Evolutionary conservation across 495 filamentous ascomycete species (phyloP), one percentile per base, ranked within the genome.

Genomic region (Haplographium delicatum): DNA sequence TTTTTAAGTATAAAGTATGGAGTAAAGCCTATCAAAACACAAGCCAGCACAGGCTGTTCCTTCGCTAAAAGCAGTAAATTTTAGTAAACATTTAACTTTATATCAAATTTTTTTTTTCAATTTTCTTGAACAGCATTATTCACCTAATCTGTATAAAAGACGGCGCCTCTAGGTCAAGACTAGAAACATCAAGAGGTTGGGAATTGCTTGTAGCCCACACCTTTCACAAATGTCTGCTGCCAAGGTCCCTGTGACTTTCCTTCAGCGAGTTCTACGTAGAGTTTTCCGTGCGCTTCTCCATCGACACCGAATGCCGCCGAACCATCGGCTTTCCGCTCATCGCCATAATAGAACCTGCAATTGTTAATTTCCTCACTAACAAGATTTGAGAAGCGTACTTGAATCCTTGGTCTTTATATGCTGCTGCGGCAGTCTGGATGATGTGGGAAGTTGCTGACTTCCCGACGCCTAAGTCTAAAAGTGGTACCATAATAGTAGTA

Each of bases 141-240:
- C n/a, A n/a, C n/a, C n/a, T n/a, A n/a, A n/a, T n/a, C n/a, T n/a
- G n/a, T n/a, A n/a, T n/a, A n/a, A n/a, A n/a, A n/a, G n/a, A n/a
- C n/a, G n/a, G n/a, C n/a, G n/a, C n/a, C n/a, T n/a, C n/a, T n/a
- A n/a, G n/a, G n/a, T n/a, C n/a, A n/a, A n/a, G n/a, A n/a, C n/a
- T n/a, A n/a, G n/a, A n/a, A n/a, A n/a, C 44, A 41, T 18, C 23
- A 40, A 28, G 22, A 4, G 26, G 9, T 19, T 30, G 51, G 44
- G 23, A 56, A 56, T 4, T 44, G 9, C 23, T 44, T 45, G 53
- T 50, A 50, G 13, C 53, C 53, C 13, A 45, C 30, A 6, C 57
- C 69, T 56, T 73, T 70, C 15, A 76, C 73, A 55, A 75, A 76
- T 4, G 73, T 74, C 48, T 72, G 65, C 49, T 59, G 54, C 73